These are phyloP conservation scores for Phellopilus nigrolimitatus DNA, from an alignment of 1,284 basidiomycete species.

Conservation along the genomic window DNA sequence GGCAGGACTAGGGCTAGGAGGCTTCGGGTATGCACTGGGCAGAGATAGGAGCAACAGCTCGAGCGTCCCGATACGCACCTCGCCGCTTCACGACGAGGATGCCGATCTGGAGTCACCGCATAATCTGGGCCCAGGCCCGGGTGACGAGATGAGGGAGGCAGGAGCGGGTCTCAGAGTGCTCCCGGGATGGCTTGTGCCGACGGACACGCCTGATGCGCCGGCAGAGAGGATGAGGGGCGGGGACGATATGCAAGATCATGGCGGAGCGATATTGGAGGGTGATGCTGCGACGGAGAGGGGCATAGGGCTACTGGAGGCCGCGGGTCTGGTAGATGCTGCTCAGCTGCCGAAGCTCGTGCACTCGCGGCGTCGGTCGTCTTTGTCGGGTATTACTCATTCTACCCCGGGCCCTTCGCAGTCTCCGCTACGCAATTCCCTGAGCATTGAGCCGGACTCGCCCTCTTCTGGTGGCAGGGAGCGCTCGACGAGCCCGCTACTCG, in stretches of 20 bases:
- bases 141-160: slow-evolving; percentile 1
- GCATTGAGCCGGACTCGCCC: not conserved
- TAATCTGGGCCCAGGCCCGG: not conserved
- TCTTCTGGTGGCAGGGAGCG: not conserved
- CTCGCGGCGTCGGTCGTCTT: not conserved
- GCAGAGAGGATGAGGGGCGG: slow-evolving; percentile 6
- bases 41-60: slow-evolving; percentile 11
- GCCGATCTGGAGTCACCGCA: slow-evolving; percentile 2
- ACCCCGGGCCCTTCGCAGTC: too few relatives aligned
- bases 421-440: not conserved
- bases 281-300: not conserved
- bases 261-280: not conserved
- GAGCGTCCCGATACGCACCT: slow-evolving; percentile 3
- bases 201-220: not conserved
- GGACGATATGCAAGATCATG: not conserved
- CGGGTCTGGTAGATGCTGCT: not conserved
- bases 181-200: not conserved
- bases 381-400: too few relatives aligned
- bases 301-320: not conserved
- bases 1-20: not conserved
- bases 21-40: not conserved
- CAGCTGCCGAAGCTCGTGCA: not conserved
- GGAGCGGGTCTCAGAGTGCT: not conserved
- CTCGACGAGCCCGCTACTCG: not conserved
- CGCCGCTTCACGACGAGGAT: slow-evolving; percentile 16